These are phyloP conservation scores for Physcomitrium patens DNA, from an alignment of 225 moss, liverwort and hornwort genomes.

Conservation along the genomic window DNA sequence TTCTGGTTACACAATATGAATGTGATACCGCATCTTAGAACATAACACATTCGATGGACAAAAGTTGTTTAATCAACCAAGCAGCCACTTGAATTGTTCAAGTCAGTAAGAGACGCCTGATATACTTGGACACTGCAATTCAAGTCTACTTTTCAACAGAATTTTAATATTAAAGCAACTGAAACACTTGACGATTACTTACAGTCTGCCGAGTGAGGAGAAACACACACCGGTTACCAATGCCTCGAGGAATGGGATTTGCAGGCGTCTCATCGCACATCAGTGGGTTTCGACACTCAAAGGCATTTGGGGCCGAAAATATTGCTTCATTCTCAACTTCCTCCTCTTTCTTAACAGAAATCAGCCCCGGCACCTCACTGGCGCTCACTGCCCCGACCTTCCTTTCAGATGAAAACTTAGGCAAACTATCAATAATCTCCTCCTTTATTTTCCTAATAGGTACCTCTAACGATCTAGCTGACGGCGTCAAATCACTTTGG, in stretches of 20 bases:
- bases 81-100: neutral
- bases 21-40: too few relatives aligned
- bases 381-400: neutral
- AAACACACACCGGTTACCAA: slow-evolving; percentile 34
- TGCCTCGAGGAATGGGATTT: slow-evolving; percentile 23
- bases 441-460: slow-evolving; percentile 2
- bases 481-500: neutral
- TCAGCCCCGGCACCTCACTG: neutral
- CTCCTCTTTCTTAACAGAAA: slow-evolving; percentile 28
- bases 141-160: neutral
- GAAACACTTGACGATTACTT: slow-evolving; percentile 16
- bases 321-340: slow-evolving; percentile 27
- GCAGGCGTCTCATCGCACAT: slow-evolving; percentile 5
- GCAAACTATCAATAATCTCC: slow-evolving; percentile 15
- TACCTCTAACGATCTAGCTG: neutral
- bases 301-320: slow-evolving; percentile 16
- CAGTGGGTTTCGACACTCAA: neutral
- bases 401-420: slow-evolving; percentile 7
- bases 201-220: slow-evolving; percentile 31
- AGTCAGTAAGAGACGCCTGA: neutral
- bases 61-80: neutral
- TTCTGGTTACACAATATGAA: neutral
- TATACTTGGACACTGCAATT: neutral
- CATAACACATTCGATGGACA: neutral
- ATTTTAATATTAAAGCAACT: neutral